phyloP scores from a whole-genome alignment of 176 grass and related monocot genomes.

The Leersia perrieri region DNA sequence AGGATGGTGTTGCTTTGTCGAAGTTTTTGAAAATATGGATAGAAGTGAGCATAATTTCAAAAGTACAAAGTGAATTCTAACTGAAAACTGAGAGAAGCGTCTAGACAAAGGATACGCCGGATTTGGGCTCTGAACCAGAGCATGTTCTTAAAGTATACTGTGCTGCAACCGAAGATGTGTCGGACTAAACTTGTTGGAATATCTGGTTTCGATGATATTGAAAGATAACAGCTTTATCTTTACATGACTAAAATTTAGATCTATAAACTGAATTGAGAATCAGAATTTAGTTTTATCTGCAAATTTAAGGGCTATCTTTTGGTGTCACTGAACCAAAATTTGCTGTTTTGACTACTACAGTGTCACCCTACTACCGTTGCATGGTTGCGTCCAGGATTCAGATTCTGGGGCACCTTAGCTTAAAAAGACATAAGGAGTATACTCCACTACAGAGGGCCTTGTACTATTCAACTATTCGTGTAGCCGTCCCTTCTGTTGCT shows the following conservation, averaged over 20 bases:
- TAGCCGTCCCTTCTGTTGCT: background rate
- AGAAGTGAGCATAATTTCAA: background rate
- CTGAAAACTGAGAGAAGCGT: background rate
- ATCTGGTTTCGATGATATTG: background rate
- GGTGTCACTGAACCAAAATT: background rate
- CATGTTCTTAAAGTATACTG: conserved; percentile 7
- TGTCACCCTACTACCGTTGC: too few species aligned
- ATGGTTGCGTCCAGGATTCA: background rate
- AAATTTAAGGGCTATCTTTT: background rate
- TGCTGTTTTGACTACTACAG: background rate
- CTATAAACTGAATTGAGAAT: background rate
- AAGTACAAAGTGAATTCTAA: background rate
- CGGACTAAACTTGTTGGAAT: background rate
- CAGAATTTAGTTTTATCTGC: background rate
- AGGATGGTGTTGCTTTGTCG: background rate
- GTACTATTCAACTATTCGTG: background rate
- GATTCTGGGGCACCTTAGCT: background rate
- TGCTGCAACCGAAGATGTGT: background rate
- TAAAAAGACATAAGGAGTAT: background rate
- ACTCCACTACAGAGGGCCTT: background rate
- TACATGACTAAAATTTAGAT: background rate
- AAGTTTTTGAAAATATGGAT: background rate
- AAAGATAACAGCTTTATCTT: background rate
- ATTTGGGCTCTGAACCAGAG: background rate
- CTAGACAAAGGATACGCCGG: background rate